A percentile compares a stretch with the other conserved stretches of the same genome.
Evolutionary conservation across 2,329 filamentous ascomycete species (phyloP).

Genomic region (Talaromyces marneffei): DNA sequence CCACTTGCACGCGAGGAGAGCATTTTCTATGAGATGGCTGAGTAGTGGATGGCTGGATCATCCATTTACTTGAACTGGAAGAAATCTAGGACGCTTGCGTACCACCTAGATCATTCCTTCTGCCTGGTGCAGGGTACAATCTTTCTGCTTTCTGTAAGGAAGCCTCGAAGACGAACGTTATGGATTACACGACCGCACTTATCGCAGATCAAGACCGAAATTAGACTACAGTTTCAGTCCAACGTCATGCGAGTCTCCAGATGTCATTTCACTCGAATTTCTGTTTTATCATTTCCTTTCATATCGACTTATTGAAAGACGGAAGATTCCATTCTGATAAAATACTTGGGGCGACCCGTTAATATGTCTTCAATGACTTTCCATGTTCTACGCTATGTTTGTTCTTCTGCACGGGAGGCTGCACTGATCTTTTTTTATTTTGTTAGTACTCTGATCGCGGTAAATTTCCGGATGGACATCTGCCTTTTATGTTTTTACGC

Average conservation of each 20-base stretch:
- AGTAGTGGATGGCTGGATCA: conserved; percentile 10
- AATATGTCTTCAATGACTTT: conserved; percentile 21
- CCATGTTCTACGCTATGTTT: conserved; percentile 5
- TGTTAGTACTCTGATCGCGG: neutral
- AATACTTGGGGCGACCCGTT: conserved; percentile 33
- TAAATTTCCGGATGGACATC: neutral
- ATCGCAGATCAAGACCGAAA: conserved; percentile 15
- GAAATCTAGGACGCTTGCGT: neutral
- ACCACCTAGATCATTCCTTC: neutral
- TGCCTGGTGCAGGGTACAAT: conserved; percentile 15
- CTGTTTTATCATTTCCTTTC: conserved; percentile 5
- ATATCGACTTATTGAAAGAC: conserved; percentile 11
- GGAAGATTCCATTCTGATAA: conserved; percentile 22
- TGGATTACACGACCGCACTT: conserved; percentile 28
- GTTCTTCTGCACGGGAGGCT: conserved; percentile 5
- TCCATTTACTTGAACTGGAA: neutral
- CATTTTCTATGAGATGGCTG: neutral
- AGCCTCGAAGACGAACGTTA: conserved; percentile 27
- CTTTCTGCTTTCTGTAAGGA: conserved; percentile 20
- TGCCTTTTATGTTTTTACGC: neutral
- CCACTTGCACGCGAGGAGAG: neutral
- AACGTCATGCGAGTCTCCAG: neutral
- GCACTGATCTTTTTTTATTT: neutral
- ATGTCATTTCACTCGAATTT: neutral
- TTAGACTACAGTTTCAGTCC: neutral